Evolutionary conservation across 495 filamentous ascomycete species (phyloP).

Genomic region (Daldinia concentrica): DNA sequence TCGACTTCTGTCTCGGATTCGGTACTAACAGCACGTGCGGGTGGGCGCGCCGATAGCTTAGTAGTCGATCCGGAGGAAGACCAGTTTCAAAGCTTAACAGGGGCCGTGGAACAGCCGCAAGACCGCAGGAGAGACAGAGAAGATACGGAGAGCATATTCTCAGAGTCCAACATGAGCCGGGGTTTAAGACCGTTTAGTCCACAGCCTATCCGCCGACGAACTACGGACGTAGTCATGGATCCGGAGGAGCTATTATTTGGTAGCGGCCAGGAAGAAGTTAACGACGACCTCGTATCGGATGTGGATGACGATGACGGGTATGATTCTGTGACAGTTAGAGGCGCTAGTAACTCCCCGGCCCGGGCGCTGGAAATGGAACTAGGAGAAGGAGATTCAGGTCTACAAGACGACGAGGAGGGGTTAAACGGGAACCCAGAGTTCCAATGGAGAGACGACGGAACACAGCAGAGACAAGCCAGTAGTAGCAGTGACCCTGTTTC

Average conservation of each 20-base stretch:
- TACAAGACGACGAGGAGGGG: slow-evolving; percentile 19
- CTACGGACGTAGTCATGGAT: slow-evolving; percentile 50
- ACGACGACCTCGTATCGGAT: slow-evolving; percentile 5
- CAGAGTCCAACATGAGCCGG: slow-evolving; percentile 58
- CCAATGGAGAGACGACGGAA: slow-evolving; percentile 39
- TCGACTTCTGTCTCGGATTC: slow-evolving; percentile 45
- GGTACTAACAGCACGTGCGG: slow-evolving; percentile 31
- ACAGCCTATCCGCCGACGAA: slow-evolving; percentile 54
- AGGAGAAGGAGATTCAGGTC: slow-evolving; percentile 30
- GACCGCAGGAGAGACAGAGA: slow-evolving; percentile 30
- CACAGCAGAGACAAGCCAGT: slow-evolving; percentile 4
- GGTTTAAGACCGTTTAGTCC: slow-evolving; percentile 64
- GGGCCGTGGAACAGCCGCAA: slow-evolving; percentile 48
- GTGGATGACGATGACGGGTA: slow-evolving; percentile 31
- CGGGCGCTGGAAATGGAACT: slow-evolving; percentile 25
- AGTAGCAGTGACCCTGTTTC: background rate
- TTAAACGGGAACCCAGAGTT: slow-evolving; percentile 24
- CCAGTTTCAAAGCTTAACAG: slow-evolving; percentile 61
- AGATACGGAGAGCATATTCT: slow-evolving; percentile 61
- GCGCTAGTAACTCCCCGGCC: slow-evolving; percentile 29
- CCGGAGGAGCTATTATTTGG: slow-evolving; percentile 50
- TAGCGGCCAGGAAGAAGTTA: slow-evolving; percentile 24
- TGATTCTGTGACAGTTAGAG: slow-evolving; percentile 36
- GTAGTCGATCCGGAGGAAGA: slow-evolving; percentile 51
- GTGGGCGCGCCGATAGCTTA: slow-evolving; percentile 55